Evolutionary conservation across 73 alveolate species (phyloP).

Genomic region (Symbiodinium pilosum): DNA sequence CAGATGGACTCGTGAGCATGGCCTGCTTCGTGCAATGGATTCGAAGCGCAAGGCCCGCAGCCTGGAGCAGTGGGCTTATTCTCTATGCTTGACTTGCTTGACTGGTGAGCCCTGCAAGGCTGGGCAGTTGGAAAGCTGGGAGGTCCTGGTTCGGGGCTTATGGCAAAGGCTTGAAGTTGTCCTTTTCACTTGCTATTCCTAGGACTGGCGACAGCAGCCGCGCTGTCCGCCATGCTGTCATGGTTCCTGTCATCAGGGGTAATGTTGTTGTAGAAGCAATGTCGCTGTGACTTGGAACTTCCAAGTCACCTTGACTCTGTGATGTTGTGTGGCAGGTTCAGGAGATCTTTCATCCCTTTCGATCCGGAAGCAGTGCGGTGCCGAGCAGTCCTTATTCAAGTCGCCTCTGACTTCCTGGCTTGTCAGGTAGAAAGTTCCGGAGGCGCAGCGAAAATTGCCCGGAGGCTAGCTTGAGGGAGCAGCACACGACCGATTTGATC

Average conservation of each 20-base stretch:
- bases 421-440: neutral
- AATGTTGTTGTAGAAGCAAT: too few species aligned
- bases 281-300: neutral
- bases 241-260: too few species aligned
- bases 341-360: slow-evolving; percentile 18
- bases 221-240: neutral
- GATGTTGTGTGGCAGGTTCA: slow-evolving; percentile 8
- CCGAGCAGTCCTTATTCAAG: neutral
- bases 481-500: too few species aligned
- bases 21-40: neutral
- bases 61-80: too few species aligned
- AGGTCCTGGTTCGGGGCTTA: too few species aligned
- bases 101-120: too few species aligned
- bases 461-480: too few species aligned
- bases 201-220: neutral
- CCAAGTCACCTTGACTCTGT: neutral
- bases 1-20: neutral
- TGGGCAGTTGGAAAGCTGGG: too few species aligned
- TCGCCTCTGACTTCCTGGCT: neutral
- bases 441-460: neutral
- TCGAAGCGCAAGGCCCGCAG: neutral
- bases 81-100: too few species aligned
- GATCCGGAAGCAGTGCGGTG: slow-evolving; percentile 14
- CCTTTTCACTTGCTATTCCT: too few species aligned
- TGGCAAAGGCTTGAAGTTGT: too few species aligned